Evolutionary conservation across 1,284 basidiomycete genomes (phyloP).

Genomic region (Anthracocystis setariae): DNA sequence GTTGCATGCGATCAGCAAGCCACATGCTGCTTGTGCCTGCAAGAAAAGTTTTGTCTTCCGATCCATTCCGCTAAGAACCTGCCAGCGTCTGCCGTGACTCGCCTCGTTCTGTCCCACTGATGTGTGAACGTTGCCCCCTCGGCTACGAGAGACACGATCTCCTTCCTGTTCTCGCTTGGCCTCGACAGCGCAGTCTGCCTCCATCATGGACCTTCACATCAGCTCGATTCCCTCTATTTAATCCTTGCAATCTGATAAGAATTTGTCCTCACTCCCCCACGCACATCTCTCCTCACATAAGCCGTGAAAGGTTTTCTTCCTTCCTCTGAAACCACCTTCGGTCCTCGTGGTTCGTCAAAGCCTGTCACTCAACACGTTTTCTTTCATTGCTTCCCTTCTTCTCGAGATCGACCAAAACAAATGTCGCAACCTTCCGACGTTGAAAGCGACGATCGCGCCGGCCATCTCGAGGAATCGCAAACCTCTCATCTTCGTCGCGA

Average conservation of each 20-base stretch:
- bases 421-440: slow-evolving; percentile 36
- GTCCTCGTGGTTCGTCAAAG: not conserved
- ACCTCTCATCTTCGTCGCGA: slow-evolving; percentile 12
- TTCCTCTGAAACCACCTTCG: not conserved
- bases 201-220: slow-evolving; percentile 1
- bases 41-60: slow-evolving; percentile 13
- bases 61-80: slow-evolving; percentile 3
- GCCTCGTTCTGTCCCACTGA: not conserved
- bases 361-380: not conserved
- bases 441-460: slow-evolving; percentile 30
- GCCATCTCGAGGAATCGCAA: slow-evolving; percentile 17
- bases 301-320: not conserved
- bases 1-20: slow-evolving; percentile 6
- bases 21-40: slow-evolving; percentile 19
- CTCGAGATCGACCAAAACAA: not conserved
- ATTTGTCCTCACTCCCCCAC: not conserved
- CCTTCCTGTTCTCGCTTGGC: slow-evolving; percentile 8
- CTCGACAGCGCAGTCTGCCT: slow-evolving; percentile 2
- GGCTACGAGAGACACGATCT: not conserved
- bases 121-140: not conserved
- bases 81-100: not conserved
- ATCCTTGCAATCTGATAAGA: slow-evolving; percentile 29
- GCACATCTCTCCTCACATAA: not conserved
- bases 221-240: slow-evolving; percentile 6
- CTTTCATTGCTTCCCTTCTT: not conserved